Conservation (phyloP, 257 asterid species). For the Primulina huaijiensis region DNA sequence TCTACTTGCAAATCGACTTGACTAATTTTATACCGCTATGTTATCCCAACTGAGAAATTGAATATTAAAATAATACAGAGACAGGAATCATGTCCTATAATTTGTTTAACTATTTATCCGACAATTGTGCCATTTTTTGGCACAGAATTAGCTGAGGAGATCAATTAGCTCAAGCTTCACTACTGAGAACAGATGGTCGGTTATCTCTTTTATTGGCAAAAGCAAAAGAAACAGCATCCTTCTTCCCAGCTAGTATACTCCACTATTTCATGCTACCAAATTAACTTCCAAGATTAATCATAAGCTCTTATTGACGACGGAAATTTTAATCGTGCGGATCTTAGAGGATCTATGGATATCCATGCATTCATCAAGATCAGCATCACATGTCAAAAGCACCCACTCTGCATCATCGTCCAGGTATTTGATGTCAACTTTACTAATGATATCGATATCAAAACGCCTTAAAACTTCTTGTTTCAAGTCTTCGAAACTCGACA, state of each 20-base stretch:
- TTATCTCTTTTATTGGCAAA: too few species aligned
- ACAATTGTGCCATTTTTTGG: background rate
- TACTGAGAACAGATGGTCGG: background rate
- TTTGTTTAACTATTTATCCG: background rate
- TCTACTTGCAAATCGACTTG: background rate
- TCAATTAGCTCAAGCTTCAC: background rate
- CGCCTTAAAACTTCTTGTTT: conserved; percentile 58
- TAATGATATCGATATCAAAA: conserved; percentile 45
- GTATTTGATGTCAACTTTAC: conserved; percentile 53
- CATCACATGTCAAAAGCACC: conserved; percentile 85
- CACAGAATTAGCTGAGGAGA: background rate
- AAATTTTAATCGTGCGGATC: conserved; percentile 52
- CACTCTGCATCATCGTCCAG: conserved; percentile 76
- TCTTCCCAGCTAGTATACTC: background rate
- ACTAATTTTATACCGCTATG: background rate
- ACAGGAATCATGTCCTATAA: background rate
- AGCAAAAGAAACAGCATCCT: background rate
- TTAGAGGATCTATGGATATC: conserved; percentile 60
- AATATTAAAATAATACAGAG: background rate
- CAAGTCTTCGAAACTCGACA: conserved; percentile 53
- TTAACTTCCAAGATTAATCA: conserved; percentile 50
- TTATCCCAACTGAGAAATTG: background rate
- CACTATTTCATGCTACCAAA: conserved; percentile 45
- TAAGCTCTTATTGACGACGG: conserved; percentile 40
- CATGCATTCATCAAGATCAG: conserved; percentile 76